These are phyloP conservation scores for Exidia glandulosa DNA, from an alignment of 768 basidiomycete genomes.

Conservation along the genomic window DNA sequence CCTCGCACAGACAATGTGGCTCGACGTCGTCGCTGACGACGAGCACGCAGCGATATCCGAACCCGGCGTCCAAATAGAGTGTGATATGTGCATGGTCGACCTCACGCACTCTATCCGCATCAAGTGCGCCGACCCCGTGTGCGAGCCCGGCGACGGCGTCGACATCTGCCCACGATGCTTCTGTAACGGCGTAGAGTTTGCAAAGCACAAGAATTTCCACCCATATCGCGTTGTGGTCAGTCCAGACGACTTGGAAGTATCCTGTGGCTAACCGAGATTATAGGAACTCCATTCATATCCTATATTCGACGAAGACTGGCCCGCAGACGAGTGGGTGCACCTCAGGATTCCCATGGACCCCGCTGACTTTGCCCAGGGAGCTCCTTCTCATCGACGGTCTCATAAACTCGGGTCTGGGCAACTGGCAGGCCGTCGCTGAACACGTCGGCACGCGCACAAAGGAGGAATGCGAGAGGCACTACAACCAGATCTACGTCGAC, in stretches of 20 bases:
- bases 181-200: slow-evolving; percentile 83
- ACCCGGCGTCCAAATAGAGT: slow-evolving; percentile 72
- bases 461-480: slow-evolving; percentile 89
- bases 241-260: slow-evolving; percentile 1
- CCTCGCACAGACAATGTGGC: slow-evolving; percentile 14
- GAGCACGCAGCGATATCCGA: slow-evolving; percentile 37
- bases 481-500: slow-evolving; percentile 67
- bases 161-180: slow-evolving; percentile 93
- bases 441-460: slow-evolving; percentile 90
- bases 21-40: background rate
- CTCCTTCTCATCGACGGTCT: slow-evolving; percentile 82
- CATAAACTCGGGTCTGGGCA: slow-evolving; percentile 78
- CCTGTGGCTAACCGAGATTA: slow-evolving; percentile 9
- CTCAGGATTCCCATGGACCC: background rate
- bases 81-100: slow-evolving; percentile 76
- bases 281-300: slow-evolving; percentile 96
- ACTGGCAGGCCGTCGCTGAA: slow-evolving; percentile 94
- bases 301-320: slow-evolving; percentile 92
- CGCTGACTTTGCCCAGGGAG: slow-evolving; percentile 43
- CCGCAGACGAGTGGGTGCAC: slow-evolving; percentile 82
- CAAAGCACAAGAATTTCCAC: slow-evolving; percentile 74
- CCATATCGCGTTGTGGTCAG: slow-evolving; percentile 84
- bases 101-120: slow-evolving; percentile 95
- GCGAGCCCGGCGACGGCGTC: slow-evolving; percentile 67
- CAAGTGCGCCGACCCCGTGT: slow-evolving; percentile 80